Percentiles rank a stretch among this genome's conserved stretches.
Conservation (phyloP, 257 asterid species). For the Solanum virginianum region DNA sequence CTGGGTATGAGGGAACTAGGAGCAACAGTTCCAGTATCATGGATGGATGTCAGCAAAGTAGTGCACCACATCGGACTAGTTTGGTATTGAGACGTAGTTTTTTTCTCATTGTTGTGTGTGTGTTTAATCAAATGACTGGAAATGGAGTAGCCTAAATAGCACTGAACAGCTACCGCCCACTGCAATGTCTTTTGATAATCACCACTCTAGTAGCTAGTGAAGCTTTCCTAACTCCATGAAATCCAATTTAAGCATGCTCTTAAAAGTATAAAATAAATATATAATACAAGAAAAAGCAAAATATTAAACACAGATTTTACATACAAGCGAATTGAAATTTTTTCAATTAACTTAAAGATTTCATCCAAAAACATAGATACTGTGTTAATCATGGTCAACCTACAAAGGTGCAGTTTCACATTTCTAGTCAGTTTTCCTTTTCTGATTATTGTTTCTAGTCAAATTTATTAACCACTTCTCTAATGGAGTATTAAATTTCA, state of each 20-base stretch:
- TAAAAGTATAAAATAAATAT: background rate
- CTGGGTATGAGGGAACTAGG: background rate
- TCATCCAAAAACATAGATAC: background rate
- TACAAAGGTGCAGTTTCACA: background rate
- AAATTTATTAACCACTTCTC: background rate
- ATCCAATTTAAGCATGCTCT: background rate
- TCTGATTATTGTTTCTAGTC: background rate
- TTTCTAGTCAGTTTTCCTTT: background rate
- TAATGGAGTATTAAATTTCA: background rate
- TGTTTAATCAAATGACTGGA: background rate
- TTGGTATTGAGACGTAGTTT: background rate
- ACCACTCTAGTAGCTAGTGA: background rate
- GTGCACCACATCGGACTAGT: background rate
- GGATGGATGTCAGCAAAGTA: background rate
- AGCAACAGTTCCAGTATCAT: background rate
- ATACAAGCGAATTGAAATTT: background rate
- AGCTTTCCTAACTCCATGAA: background rate
- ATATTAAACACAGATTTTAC: background rate
- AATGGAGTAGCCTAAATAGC: background rate
- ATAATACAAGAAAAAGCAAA: background rate
- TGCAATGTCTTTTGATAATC: background rate
- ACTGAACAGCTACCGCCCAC: background rate
- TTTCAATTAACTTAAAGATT: background rate
- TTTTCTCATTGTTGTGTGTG: background rate
- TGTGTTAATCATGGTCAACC: background rate